A percentile compares a stretch with the other conserved stretches of the same genome.
Evolutionary conservation across 371 early-diverging fungal species (phyloP).

Genomic region (Saksenaea vasiformis): DNA sequence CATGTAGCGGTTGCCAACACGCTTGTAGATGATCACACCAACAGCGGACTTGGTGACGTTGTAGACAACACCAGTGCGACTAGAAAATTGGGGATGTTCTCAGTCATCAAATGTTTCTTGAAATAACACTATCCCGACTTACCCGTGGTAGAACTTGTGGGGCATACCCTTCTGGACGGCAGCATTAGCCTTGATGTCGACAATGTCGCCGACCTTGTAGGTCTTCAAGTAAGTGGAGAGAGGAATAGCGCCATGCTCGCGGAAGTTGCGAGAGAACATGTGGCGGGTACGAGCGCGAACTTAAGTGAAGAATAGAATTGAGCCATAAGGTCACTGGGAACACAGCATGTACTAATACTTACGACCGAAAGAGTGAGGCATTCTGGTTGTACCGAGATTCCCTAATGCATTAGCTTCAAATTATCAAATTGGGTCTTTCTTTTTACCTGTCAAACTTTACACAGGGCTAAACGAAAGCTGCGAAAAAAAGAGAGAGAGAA

Average conservation of each 20-base stretch:
- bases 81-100: conserved; percentile 26
- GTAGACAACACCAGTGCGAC: conserved; percentile 97
- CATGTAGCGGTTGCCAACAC: conserved; percentile 96
- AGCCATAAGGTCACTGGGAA: neutral
- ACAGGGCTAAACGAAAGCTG: conserved; percentile 15
- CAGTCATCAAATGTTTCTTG: neutral
- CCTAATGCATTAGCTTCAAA: neutral
- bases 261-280: conserved; percentile 97
- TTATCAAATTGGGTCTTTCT: neutral
- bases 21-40: conserved; percentile 98
- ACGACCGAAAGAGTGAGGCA: conserved; percentile 95
- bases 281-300: conserved; percentile 98
- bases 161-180: conserved; percentile 99
- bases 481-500: conserved; percentile 32
- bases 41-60: conserved; percentile 98
- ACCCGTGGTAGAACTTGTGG: conserved; percentile 99
- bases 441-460: conserved; percentile 37
- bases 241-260: conserved; percentile 90
- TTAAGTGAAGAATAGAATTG: conserved; percentile 12
- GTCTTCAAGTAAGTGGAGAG: conserved; percentile 96
- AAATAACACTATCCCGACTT: conserved; percentile 28
- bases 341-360: conserved; percentile 24
- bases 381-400: conserved; percentile 24
- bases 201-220: conserved; percentile 79
- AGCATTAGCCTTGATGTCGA: conserved; percentile 43